Conservation (phyloP, 2,329 filamentous ascomycete species). For the Epichloe bromicola region DNA sequence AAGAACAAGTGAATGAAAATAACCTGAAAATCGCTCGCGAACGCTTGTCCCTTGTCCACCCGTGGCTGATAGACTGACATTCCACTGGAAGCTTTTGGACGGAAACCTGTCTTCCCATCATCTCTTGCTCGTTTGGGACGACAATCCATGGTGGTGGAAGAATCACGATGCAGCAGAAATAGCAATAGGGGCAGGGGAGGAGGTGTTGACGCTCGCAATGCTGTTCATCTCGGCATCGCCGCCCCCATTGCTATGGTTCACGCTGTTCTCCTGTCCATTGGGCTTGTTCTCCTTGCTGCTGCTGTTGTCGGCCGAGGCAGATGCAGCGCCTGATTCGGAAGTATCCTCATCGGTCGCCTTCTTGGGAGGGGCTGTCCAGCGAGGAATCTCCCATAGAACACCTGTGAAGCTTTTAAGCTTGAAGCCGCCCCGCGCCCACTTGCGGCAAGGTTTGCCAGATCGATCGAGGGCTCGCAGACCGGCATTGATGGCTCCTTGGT, state of each 20-base stretch:
- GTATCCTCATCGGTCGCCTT: conserved; percentile 31
- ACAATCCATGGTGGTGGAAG: neutral
- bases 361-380: conserved; percentile 68
- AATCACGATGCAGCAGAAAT: conserved; percentile 30
- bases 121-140: neutral
- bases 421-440: conserved; percentile 76
- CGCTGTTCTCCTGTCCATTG: conserved; percentile 39
- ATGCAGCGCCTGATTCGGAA: conserved; percentile 32
- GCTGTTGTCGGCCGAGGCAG: conserved; percentile 33
- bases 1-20: neutral
- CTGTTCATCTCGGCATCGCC: conserved; percentile 41
- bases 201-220: conserved; percentile 35
- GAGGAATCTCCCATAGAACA: conserved; percentile 64
- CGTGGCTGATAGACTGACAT: neutral
- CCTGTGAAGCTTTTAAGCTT: conserved; percentile 88
- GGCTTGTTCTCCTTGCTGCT: conserved; percentile 55
- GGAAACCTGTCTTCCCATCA: neutral
- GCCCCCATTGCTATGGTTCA: conserved; percentile 28
- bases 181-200: conserved; percentile 38
- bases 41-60: neutral
- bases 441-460: conserved; percentile 80
- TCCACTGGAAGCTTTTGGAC: neutral
- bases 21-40: neutral
- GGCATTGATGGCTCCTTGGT: conserved; percentile 94
- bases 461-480: conserved; percentile 88